These are phyloP conservation scores for Saturnispora zaruensis DNA, from an alignment of 805 yeast species.

Conservation along the genomic window DNA sequence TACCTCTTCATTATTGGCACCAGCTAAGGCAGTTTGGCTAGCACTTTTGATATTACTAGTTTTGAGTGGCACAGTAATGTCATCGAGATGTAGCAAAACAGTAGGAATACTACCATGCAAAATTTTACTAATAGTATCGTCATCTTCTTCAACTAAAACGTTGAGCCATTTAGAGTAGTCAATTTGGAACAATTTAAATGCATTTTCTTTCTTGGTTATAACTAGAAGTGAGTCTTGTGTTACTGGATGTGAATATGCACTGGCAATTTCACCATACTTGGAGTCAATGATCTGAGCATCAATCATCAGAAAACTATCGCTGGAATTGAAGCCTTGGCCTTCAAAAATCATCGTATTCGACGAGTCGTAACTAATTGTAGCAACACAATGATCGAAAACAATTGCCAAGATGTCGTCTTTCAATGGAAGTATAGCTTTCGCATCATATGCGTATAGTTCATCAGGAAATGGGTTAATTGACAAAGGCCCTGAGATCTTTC, in stretches of 20 bases:
- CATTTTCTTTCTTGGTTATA: slow-evolving; percentile 16
- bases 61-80: slow-evolving; percentile 10
- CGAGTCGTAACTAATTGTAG: slow-evolving; percentile 18
- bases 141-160: slow-evolving; percentile 15
- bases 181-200: slow-evolving; percentile 16
- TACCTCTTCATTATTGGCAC: background rate
- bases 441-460: slow-evolving; percentile 38
- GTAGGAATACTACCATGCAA: slow-evolving; percentile 19
- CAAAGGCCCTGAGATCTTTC: slow-evolving; percentile 41
- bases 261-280: slow-evolving; percentile 7
- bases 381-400: slow-evolving; percentile 17
- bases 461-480: slow-evolving; percentile 47
- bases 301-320: slow-evolving; percentile 8
- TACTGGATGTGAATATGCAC: slow-evolving; percentile 18
- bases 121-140: slow-evolving; percentile 13
- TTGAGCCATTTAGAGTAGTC: slow-evolving; percentile 26
- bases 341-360: slow-evolving; percentile 22
- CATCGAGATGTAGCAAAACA: slow-evolving; percentile 14
- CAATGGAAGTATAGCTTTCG: slow-evolving; percentile 24
- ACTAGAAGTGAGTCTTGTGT: slow-evolving; percentile 16
- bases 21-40: slow-evolving; percentile 1
- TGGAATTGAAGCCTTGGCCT: slow-evolving; percentile 9
- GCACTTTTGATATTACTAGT: background rate
- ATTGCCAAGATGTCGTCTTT: slow-evolving; percentile 21
- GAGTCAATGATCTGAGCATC: slow-evolving; percentile 12